Evolutionary conservation across 202 grass and related monocot genomes (phyloP), one percentile per base, ranked within the genome.

Genomic region (Alloteropsis angusta): DNA sequence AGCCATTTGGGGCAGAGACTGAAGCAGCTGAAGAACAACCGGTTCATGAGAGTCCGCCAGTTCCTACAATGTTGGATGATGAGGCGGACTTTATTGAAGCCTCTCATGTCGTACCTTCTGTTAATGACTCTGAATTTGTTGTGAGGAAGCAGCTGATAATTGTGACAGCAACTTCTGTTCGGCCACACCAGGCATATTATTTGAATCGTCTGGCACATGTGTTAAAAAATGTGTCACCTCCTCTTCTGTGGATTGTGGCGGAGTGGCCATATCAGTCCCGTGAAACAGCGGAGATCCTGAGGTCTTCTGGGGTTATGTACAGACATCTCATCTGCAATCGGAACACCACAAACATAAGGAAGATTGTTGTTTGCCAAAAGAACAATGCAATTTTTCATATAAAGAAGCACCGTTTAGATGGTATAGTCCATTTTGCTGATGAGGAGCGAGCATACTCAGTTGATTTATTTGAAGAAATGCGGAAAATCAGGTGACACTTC

Each of bases 341-440:
- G 61, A 98, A 98, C 79, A 71, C 62, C 39, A 93, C 87, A 59
- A 88, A 86, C 66, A 75, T 76, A 75, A 88, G 85, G 81, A 89
- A 95, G 78, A 98, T 88, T 79, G 68, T 87, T 65, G 88, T 84
- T 62, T 94, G 87, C 53, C 90, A 97, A 72, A 86, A 92, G 85
- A 98, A 98, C 82, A 88, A 90, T 68, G 95, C 95, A 61, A 82
- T 98, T 85, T 94, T 84, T 85, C 95, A 95, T 71, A 98, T 95
- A 68, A 93, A 95, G 88, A 94, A 98, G 81, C 92, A 95, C 72
- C 95, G 65, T 82, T 87, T 98, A 65, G 92, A 95, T 87, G 95
- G 95, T 57, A 89, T 95, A 72, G 87, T 95, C 19, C 88, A 98
- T 83, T 98, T 98, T 62, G 89, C 89, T 60, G 87, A 98, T 85